A percentile compares a stretch with the other conserved stretches of the same genome.
Conservation (phyloP, 345 rosid genomes). For the Eucalyptus cladocalyx region DNA sequence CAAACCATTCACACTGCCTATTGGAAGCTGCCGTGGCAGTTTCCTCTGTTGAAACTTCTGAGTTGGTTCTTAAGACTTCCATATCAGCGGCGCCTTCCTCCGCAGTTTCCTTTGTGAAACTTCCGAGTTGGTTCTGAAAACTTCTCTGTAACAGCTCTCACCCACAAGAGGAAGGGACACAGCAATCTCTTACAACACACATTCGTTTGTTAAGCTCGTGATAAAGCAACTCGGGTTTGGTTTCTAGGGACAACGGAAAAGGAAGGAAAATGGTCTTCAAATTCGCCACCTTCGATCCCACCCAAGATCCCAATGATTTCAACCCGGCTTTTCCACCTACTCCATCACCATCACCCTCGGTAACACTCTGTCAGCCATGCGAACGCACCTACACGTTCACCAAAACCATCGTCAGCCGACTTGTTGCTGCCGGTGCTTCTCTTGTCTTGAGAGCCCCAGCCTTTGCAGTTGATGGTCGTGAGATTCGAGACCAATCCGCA, state of each 20-base stretch:
- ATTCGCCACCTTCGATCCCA: neutral
- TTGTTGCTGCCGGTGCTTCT: neutral
- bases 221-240: neutral
- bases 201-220: neutral
- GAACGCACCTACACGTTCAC: neutral
- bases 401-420: neutral
- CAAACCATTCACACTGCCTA: too few relatives aligned
- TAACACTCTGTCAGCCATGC: neutral
- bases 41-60: neutral
- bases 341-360: neutral
- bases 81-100: rapidly evolving
- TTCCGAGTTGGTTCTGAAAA: neutral
- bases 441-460: neutral
- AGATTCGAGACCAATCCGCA: neutral
- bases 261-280: neutral
- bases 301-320: neutral
- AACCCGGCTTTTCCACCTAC: neutral
- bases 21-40: neutral
- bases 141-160: neutral
- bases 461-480: neutral
- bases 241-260: neutral
- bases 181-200: neutral
- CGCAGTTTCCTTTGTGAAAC: neutral
- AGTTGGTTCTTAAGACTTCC: neutral
- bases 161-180: neutral